These are phyloP conservation scores for Aspergillus nidulans DNA, from an alignment of 495 filamentous ascomycete species.

Conservation along the genomic window DNA sequence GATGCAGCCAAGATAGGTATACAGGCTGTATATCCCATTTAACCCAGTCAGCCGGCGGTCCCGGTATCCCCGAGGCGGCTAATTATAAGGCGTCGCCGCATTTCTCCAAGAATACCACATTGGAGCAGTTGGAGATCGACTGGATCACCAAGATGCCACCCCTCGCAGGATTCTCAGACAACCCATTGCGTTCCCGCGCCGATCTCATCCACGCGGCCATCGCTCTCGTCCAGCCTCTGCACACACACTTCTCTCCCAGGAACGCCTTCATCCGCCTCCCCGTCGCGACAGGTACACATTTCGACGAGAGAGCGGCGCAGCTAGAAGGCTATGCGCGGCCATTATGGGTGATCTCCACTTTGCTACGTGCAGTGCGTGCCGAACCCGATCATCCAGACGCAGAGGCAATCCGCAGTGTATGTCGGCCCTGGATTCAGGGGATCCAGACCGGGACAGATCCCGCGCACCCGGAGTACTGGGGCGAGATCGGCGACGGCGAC, in stretches of 20 bases:
- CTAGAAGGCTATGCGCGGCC: slow-evolving; percentile 5
- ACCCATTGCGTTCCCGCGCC: background rate
- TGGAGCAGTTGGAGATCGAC: too few species aligned
- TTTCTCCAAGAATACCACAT: too few species aligned
- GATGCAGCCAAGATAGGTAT: too few species aligned
- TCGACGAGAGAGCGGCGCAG: slow-evolving; percentile 2
- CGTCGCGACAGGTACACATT: slow-evolving; percentile 3
- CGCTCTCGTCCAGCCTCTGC: slow-evolving; percentile 1
- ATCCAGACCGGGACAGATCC: background rate
- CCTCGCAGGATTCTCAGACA: slow-evolving; percentile 5
- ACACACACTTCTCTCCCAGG: background rate
- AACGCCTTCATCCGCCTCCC: background rate
- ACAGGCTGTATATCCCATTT: too few species aligned
- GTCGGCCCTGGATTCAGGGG: slow-evolving; percentile 1
- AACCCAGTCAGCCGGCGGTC: too few species aligned
- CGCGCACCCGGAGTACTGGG: slow-evolving; percentile 4
- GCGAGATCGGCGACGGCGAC: background rate
- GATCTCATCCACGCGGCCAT: slow-evolving; percentile 1
- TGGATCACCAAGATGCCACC: slow-evolving; percentile 11
- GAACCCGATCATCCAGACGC: background rate
- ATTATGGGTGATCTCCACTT: background rate
- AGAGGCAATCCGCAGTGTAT: background rate
- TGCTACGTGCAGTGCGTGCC: background rate
- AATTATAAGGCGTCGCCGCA: too few species aligned
- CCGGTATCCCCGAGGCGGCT: too few species aligned